Evolutionary conservation across 78 protist species (phyloP).

Genomic region (Tieghemostelium lacteum): DNA sequence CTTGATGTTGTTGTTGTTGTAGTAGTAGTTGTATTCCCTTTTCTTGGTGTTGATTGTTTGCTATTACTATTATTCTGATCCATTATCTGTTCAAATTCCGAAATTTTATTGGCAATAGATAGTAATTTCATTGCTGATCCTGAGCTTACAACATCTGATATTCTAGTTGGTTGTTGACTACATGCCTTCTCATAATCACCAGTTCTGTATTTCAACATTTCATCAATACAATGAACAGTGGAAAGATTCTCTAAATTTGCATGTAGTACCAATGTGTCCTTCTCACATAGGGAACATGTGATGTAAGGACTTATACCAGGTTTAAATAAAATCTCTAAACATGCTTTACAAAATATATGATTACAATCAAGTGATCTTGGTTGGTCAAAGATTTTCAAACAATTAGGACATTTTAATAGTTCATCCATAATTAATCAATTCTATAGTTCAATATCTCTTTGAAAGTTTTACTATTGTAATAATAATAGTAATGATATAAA

Average conservation of each 20-base stretch:
- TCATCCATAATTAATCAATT: no score
- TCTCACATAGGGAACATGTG: slow-evolving; percentile 49
- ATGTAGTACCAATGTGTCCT: slow-evolving; percentile 31
- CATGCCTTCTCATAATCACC: no score
- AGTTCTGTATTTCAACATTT: slow-evolving; percentile 6
- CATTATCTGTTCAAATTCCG: neutral
- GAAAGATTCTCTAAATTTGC: slow-evolving; percentile 11
- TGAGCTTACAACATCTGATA: neutral
- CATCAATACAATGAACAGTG: slow-evolving; percentile 6
- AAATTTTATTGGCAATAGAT: neutral
- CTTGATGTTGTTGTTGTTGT: slow-evolving; percentile 9
- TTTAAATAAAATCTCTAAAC: slow-evolving; percentile 20
- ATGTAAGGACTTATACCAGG: slow-evolving; percentile 50
- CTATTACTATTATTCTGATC: neutral
- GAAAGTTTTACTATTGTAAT: no score
- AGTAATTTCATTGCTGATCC: neutral
- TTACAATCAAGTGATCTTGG: slow-evolving; percentile 57
- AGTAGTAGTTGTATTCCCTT: neutral
- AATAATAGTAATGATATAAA: no score
- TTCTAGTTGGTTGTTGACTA: neutral
- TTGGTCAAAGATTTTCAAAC: slow-evolving; percentile 2
- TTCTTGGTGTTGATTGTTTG: neutral
- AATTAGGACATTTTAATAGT: slow-evolving; percentile 66
- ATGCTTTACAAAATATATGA: slow-evolving; percentile 47
- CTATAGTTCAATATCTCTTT: no score